Evolutionary conservation across 257 asterid species (phyloP), one percentile per base, ranked within the genome.

Genomic region (Solanum virginianum): DNA sequence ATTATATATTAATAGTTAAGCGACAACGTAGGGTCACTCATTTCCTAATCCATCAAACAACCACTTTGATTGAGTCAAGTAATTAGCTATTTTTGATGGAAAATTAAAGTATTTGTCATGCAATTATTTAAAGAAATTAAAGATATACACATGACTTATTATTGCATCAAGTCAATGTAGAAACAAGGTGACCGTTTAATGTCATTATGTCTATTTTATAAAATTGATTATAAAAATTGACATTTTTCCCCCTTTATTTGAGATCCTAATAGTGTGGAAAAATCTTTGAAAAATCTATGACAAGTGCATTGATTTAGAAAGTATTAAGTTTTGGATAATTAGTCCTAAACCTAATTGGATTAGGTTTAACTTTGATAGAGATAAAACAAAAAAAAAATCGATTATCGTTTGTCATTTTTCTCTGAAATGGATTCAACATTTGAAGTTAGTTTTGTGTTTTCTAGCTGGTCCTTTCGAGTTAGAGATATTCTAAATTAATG

Each of bases 191-290:
- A 75, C 81, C 43, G 16, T 75, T 75, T 6, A 22, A 16, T 49
- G 60, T 47, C 13, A 6, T 74, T 47, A 45, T 13, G 41, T 45
- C 59, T 45, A n/a, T 47, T 45, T 22, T 74, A 74, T 22, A 49
- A 47, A 74, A 47, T 47, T 47, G 7, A 47, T 24, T 47, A 47
- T 6, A 47, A 8, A 74, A 74, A 22, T 7, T 74, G 22, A n/a
- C 3, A 36, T 45, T 71, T 8, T 47, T 72, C 49, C 49, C 26
- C 14, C 10, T 8, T 65, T 75, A 15, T 75, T 75, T 75, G 10
- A 79, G 53, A 86, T 77, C 82, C 65, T 32, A 68, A 83, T 22
- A 51, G 77, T 77, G 80, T 80, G 83, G 85, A 56, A 86, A 62
- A 29, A 83, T 86, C 29, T 5, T 24, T 10, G 45, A n/a, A 57